Conservation (phyloP, 352 stramenopile species). For the Phytophthora nicotianae region DNA sequence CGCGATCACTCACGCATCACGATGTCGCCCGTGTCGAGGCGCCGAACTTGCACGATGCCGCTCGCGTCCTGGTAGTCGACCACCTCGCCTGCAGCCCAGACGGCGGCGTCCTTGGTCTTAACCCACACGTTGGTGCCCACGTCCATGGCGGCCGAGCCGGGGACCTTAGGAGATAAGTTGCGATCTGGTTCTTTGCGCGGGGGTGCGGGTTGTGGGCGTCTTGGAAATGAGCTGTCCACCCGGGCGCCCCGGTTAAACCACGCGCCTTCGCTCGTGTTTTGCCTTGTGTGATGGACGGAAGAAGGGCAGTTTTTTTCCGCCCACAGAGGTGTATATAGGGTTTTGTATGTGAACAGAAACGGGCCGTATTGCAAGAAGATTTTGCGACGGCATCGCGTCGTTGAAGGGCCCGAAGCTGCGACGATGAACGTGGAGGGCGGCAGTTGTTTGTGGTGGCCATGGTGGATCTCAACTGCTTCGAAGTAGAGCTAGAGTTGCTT, state of each 20-base stretch:
- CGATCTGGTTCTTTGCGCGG: constrained; percentile 7
- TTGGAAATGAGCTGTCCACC: constrained; percentile 20
- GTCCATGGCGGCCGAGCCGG: constrained; percentile 57
- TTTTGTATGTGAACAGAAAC: constrained; percentile 22
- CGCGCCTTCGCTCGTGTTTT: background rate
- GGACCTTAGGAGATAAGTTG: background rate
- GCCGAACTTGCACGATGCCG: constrained; percentile 52
- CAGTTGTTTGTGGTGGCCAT: constrained; percentile 5
- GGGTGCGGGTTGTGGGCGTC: constrained; percentile 17
- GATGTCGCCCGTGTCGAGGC: constrained; percentile 43
- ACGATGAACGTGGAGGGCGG: background rate
- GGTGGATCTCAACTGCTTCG: constrained; percentile 1
- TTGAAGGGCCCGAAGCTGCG: constrained; percentile 5
- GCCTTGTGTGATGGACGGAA: constrained; percentile 27
- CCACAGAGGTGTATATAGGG: constrained; percentile 11
- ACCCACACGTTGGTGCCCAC: constrained; percentile 86
- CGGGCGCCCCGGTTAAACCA: constrained; percentile 11
- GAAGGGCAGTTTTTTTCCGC: constrained; percentile 19
- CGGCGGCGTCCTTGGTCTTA: constrained; percentile 51
- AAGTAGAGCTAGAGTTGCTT: background rate
- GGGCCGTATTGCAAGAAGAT: constrained; percentile 2
- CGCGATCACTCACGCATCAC: constrained; percentile 44
- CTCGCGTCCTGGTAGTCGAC: constrained; percentile 63
- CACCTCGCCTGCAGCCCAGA: constrained; percentile 75
- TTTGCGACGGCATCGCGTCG: constrained; percentile 11